Base-by-base conservation (phyloP, 495 filamentous ascomycete species). In the Copromyces sp. region DNA sequence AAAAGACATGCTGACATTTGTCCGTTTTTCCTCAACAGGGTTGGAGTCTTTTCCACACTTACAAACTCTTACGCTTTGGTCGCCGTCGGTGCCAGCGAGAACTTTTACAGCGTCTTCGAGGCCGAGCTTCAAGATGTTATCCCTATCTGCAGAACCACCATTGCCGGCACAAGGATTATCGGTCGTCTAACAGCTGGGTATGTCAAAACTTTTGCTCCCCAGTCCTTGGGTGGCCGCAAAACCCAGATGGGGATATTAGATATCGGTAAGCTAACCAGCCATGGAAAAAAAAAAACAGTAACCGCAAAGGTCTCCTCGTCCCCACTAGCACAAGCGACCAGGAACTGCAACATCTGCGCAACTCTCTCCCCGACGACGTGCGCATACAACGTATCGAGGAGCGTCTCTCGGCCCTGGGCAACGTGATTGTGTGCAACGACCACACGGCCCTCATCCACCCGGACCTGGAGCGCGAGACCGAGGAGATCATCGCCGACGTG, bases 101-200 rank as follows among this genome's bases (percentile, higher is more conserved):
- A 98, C 86, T 99, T 99, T 83, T 99, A 98, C 88, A 87, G 86
- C 86, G 87, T 98, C 76, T 99, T 99, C 86, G 96, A 99, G 85
- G 90, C 95, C 71, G 95, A 99, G 84, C 86, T 99, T 41, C 93
- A 95, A 86, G 96, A 98, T 85, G 91, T 97, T 71, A 97, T 99
- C 71, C 95, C 95, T 74, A 97, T 98, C 83, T 97, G 94, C 83
- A 92, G 95, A 79, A 93, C 93, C 70, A 97, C 94, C n/a, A 98
- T 99, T 79, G 94, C 94, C 39, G 96, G 95, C 72, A 99, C 95
- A 41, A 86, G 95, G 73, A 98, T 99, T 81, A 90, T 99, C 78
- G 95, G 95, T 61, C 89, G 95, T 78, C 87, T 99, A 84, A 97
- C 96, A 72, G 93, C 94, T 79, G 95, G 94, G 93, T 96, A 89